These are phyloP conservation scores for Yarrowia sp. DNA, from an alignment of 805 yeast species.

Conservation along the genomic window DNA sequence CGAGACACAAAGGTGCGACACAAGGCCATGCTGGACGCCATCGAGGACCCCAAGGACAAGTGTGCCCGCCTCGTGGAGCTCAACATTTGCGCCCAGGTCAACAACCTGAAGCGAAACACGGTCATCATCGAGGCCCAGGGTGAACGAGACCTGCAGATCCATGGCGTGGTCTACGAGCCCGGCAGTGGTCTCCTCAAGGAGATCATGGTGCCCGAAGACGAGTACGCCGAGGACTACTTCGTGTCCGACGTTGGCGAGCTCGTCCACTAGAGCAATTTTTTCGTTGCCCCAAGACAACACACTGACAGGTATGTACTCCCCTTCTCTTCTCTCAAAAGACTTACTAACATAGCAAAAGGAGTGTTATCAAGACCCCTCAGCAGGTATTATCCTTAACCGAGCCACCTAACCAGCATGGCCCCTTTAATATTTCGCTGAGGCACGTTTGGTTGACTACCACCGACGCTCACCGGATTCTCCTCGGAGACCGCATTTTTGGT, in stretches of 20 bases:
- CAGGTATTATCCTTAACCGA: background rate
- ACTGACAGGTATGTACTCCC: conserved; percentile 18
- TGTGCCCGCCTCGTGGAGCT: conserved; percentile 68
- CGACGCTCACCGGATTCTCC: background rate
- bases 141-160: conserved; percentile 64
- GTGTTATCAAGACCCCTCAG: conserved; percentile 13
- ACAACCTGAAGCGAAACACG: conserved; percentile 59
- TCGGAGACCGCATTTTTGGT: background rate
- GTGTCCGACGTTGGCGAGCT: conserved; percentile 21
- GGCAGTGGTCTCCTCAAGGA: conserved; percentile 62
- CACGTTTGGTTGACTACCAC: background rate
- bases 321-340: background rate
- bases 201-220: conserved; percentile 43
- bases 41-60: conserved; percentile 51
- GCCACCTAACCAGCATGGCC: conserved; percentile 15
- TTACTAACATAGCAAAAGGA: conserved; percentile 26
- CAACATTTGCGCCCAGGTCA: conserved; percentile 71
- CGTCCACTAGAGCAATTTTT: background rate
- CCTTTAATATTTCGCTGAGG: conserved; percentile 4
- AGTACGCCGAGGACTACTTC: conserved; percentile 25
- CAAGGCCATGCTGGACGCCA: conserved; percentile 48
- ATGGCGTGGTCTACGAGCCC: conserved; percentile 84
- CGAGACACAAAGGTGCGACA: conserved; percentile 66
- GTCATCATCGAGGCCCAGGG: conserved; percentile 65
- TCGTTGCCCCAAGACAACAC: background rate